These are phyloP conservation scores for Capniomyces stellatus DNA, from an alignment of 371 early-diverging fungal genomes.

Conservation along the genomic window DNA sequence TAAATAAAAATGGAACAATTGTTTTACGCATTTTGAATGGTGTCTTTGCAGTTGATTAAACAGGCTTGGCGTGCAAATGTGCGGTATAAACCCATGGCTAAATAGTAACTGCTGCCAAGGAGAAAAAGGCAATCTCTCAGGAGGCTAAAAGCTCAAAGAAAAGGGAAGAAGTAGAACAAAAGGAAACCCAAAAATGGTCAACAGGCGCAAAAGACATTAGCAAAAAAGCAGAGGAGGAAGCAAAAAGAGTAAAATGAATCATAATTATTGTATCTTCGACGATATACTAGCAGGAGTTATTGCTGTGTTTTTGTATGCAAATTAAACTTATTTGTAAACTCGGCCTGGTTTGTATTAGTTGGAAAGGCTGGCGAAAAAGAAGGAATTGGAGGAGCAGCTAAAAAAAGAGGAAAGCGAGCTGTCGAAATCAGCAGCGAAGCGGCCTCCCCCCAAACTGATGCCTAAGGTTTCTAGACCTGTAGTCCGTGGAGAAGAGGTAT, in stretches of 20 bases:
- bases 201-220: conserved; percentile 42
- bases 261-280: too few species aligned
- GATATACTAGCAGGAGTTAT: too few species aligned
- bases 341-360: conserved; percentile 10
- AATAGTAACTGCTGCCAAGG: conserved; percentile 29
- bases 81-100: too few species aligned
- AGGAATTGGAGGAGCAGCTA: conserved; percentile 26
- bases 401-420: conserved; percentile 24
- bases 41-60: too few species aligned
- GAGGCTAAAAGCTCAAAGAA: conserved; percentile 38
- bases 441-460: background rate
- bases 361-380: conserved; percentile 29
- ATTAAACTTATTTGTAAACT: too few species aligned
- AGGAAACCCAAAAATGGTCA: conserved; percentile 42
- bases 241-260: conserved; percentile 49
- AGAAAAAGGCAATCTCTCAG: conserved; percentile 46
- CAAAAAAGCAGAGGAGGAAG: conserved; percentile 48
- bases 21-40: background rate
- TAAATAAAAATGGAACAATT: background rate
- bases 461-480: background rate
- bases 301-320: too few species aligned
- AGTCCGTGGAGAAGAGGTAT: background rate
- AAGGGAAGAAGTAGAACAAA: conserved; percentile 31
- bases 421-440: conserved; percentile 2
- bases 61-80: too few species aligned